Percentiles rank a stretch among this genome's conserved stretches.
Conservation (phyloP, 495 filamentous ascomycete species). For the Letharia lupina region DNA sequence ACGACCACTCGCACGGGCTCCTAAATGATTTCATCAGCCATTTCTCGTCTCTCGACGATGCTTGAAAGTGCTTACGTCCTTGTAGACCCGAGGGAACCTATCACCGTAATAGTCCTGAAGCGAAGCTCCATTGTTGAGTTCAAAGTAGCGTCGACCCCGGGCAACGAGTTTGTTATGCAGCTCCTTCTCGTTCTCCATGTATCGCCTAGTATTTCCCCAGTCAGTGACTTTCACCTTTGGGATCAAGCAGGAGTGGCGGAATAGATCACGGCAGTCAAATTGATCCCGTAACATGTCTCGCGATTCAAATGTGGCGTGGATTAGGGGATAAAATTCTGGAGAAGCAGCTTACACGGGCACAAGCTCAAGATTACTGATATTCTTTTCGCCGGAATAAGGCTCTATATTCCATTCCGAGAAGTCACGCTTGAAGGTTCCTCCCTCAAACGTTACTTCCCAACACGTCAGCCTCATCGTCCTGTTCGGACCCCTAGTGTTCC, state of each 20-base stretch:
- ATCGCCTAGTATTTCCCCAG: background rate
- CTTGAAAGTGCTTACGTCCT: constrained; percentile 12
- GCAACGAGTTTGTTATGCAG: constrained; percentile 18
- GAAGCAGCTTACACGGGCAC: constrained; percentile 12
- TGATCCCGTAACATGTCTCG: background rate
- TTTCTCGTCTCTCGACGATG: background rate
- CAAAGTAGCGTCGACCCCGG: constrained; percentile 18
- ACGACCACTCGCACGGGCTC: constrained; percentile 20
- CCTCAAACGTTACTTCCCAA: constrained; percentile 18
- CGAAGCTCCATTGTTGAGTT: constrained; percentile 18
- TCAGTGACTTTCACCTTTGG: background rate
- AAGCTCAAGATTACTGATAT: constrained; percentile 17
- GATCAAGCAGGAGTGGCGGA: background rate
- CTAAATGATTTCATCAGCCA: background rate
- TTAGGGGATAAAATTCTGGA: background rate
- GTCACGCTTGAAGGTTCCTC: constrained; percentile 18
- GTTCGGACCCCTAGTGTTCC: constrained; percentile 10
- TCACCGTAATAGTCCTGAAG: constrained; percentile 21
- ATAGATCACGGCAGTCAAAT: background rate
- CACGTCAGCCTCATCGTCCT: constrained; percentile 15
- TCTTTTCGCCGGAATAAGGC: constrained; percentile 19
- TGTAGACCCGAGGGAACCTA: constrained; percentile 18
- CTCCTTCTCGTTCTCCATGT: constrained; percentile 14
- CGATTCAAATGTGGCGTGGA: background rate
- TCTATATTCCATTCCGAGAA: constrained; percentile 17